A percentile compares a stretch with the other conserved stretches of the same genome.
These are phyloP conservation scores for Lactarius hatsudake DNA, from an alignment of 768 basidiomycete genomes.

Conservation along the genomic window DNA sequence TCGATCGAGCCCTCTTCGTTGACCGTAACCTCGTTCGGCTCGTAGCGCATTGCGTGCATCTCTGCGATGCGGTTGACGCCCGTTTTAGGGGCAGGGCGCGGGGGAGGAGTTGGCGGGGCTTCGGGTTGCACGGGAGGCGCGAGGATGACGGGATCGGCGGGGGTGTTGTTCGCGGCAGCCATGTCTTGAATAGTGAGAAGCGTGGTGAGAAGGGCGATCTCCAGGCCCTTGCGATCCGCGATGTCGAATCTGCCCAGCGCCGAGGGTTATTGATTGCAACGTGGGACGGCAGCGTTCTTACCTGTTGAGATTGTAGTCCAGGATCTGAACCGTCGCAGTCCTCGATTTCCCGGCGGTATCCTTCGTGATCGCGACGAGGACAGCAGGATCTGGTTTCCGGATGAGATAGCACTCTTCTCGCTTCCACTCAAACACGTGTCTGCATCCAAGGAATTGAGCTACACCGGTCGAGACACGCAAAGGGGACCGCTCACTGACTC, in stretches of 20 bases:
- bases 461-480: background rate
- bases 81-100: constrained; percentile 60
- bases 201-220: constrained; percentile 74
- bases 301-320: constrained; percentile 86
- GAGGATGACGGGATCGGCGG: constrained; percentile 14
- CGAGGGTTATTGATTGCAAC: background rate
- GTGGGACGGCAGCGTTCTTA: constrained; percentile 30
- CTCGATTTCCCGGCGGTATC: constrained; percentile 66
- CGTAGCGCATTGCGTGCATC: constrained; percentile 61
- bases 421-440: constrained; percentile 85
- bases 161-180: constrained; percentile 52
- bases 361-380: constrained; percentile 78
- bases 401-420: constrained; percentile 80
- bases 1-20: constrained; percentile 59
- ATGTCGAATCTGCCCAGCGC: constrained; percentile 65
- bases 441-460: constrained; percentile 32
- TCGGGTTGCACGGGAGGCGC: constrained; percentile 6
- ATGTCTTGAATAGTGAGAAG: constrained; percentile 75
- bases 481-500: constrained; percentile 47
- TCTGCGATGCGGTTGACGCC: constrained; percentile 71
- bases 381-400: constrained; percentile 84
- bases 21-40: constrained; percentile 73
- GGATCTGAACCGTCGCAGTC: constrained; percentile 65
- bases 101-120: constrained; percentile 47
- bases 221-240: constrained; percentile 79